Evolutionary conservation across 208 protist species (phyloP).

Genomic region (Acanthamoeba divionensis): DNA sequence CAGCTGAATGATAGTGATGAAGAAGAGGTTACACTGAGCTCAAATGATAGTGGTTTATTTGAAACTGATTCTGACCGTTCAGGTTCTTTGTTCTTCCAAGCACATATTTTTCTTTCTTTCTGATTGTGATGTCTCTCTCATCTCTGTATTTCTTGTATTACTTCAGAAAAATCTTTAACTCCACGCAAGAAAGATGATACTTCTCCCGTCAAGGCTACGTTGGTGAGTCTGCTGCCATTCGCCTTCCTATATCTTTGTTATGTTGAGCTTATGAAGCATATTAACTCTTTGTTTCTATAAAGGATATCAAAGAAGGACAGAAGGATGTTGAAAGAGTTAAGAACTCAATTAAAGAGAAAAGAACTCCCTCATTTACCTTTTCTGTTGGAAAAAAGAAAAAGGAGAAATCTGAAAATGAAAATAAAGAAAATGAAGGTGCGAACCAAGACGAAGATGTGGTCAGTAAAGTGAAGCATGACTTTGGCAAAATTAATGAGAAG

Average conservation of each 20-base stretch:
- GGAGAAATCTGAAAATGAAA: not conserved
- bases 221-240: no score
- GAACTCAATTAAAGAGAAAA: not conserved
- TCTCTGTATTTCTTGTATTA: no score
- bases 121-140: no score
- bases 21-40: no score
- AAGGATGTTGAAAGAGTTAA: not conserved
- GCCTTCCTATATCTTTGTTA: not conserved
- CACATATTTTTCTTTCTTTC: no score
- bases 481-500: not conserved
- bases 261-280: not conserved
- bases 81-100: no score
- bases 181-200: no score
- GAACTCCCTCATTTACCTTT: not conserved
- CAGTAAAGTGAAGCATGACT: slow-evolving; percentile 4
- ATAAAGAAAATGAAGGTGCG: not conserved
- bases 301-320: not conserved
- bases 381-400: not conserved
- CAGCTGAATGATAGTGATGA: no score
- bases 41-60: no score
- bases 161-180: no score
- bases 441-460: not conserved
- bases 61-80: no score
- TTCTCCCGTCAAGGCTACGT: no score
- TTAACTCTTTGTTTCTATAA: not conserved